Base-by-base conservation (phyloP, 2,329 filamentous ascomycete genomes). In the Fusarium brevicatenulatum region DNA sequence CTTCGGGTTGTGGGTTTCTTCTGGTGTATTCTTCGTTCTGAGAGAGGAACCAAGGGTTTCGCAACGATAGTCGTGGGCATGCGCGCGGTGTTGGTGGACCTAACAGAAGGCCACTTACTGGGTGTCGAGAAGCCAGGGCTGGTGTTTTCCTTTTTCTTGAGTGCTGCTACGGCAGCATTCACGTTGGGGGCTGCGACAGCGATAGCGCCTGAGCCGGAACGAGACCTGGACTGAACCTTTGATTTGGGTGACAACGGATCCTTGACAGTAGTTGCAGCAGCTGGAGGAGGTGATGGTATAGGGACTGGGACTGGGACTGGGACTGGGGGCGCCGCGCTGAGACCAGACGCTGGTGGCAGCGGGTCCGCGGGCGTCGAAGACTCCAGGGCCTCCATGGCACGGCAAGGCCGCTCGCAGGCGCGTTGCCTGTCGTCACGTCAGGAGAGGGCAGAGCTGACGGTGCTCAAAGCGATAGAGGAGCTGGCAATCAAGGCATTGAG, bases 1-100 rank as follows among this genome's bases (percentile, higher is more conserved):
- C 81, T 71, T 75, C 82, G 80, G 16, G 70, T 50, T 25, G 65
- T 78, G 65, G 68, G 79, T 70, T 79, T 83, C 28, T 82, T 83
- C 47, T 84, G 83, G 68, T 84, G 83, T 15, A 83, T 82, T 70
- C 79, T 83, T 54, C 85, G 83, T 77, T 88, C 86, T 12, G 85
- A 82, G n/a, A 82, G 79, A 12, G 86, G 85, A 30, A 87, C 72
- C 68, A 87, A 76, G 19, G 85, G 81, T 64, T 81, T 85, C 43
- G 74, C 71, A 50, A 70, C 57, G 44, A 74, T 59, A 15, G 71
- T 72, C 66, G 75, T 59, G 42, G 61, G 73, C 69, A 71, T 76
- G 58, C 76, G 76, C 36, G 71, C 52, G 28, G 55, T 71, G 52
- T 64, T 59, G 30, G 68, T 75, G 60, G 76, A 73, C 63, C 73